These are phyloP conservation scores for Citeromyces matritensis DNA, from an alignment of 805 yeast species.

Conservation along the genomic window DNA sequence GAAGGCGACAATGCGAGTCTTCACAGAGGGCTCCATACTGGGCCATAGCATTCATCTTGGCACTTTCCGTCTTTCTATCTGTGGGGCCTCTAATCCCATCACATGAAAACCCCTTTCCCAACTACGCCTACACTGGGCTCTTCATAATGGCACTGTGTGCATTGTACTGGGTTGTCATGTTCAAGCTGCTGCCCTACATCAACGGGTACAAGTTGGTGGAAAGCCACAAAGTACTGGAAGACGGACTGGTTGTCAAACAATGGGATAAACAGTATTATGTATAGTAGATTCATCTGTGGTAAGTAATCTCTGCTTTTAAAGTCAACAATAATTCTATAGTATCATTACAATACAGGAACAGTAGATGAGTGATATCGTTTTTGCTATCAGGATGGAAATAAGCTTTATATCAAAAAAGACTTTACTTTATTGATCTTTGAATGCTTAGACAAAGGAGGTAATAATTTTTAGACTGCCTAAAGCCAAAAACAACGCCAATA, in stretches of 20 bases:
- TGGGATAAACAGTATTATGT: slow-evolving; percentile 26
- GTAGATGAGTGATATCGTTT: too few relatives aligned
- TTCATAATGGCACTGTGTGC: slow-evolving; percentile 24
- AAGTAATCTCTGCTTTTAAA: too few relatives aligned
- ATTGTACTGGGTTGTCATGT: slow-evolving; percentile 41
- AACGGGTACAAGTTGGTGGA: slow-evolving; percentile 29
- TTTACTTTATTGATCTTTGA: too few relatives aligned
- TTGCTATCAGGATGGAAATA: too few relatives aligned
- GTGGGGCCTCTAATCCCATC: slow-evolving; percentile 35
- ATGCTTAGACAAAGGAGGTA: too few relatives aligned
- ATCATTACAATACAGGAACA: too few relatives aligned
- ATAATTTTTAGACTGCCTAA: too few relatives aligned
- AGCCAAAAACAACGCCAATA: too few relatives aligned
- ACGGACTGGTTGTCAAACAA: slow-evolving; percentile 40
- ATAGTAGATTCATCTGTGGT: too few relatives aligned
- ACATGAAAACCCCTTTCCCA: slow-evolving; percentile 23
- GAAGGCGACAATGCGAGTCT: slow-evolving; percentile 30
- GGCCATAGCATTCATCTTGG: slow-evolving; percentile 30
- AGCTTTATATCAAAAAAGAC: too few relatives aligned
- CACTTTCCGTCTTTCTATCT: slow-evolving; percentile 29
- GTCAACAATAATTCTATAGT: too few relatives aligned
- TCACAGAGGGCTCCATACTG: slow-evolving; percentile 32
- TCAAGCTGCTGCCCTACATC: slow-evolving; percentile 27
- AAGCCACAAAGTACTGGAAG: slow-evolving; percentile 25
- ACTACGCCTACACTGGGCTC: slow-evolving; percentile 31